Percentiles rank a stretch among this genome's conserved stretches.
Evolutionary conservation across 2,329 filamentous ascomycete genomes (phyloP).

Genomic region (Diaporthe helianthi): DNA sequence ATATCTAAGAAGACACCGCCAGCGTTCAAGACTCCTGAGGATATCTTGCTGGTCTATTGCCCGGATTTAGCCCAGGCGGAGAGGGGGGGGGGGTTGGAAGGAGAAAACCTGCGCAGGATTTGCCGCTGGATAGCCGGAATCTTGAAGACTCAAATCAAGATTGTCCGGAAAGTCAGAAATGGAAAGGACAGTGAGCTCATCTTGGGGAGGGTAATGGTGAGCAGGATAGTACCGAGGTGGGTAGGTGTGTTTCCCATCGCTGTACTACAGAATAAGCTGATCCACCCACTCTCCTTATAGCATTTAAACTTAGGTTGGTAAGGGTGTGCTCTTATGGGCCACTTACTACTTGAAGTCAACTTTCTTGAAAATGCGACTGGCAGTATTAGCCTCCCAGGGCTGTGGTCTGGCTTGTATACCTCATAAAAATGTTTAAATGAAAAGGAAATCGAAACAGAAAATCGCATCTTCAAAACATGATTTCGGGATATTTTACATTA

Average conservation of each 20-base stretch:
- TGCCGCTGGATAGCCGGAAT: neutral
- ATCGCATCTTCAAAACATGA: neutral
- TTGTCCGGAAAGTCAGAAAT: neutral
- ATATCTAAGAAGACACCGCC: neutral
- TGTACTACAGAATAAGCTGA: neutral
- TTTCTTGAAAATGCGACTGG: neutral
- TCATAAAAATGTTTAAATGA: neutral
- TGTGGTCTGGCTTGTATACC: too few species aligned
- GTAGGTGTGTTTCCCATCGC: neutral
- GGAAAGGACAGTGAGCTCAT: neutral
- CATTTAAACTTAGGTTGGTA: too few species aligned
- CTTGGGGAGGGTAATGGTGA: neutral
- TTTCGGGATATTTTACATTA: neutral
- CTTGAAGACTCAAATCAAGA: neutral
- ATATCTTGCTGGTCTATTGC: too few species aligned
- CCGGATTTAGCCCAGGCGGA: too few species aligned
- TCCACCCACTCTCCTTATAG: too few species aligned
- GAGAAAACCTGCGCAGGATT: neutral
- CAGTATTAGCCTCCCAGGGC: too few species aligned
- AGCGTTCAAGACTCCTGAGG: neutral
- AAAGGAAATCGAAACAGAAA: neutral
- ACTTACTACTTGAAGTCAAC: neutral
- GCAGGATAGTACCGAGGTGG: too few species aligned
- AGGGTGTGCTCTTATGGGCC: too few species aligned
- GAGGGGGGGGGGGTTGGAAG: too few species aligned